Evolutionary conservation across 805 yeast species (phyloP).

Genomic region (Candida saitoana): DNA sequence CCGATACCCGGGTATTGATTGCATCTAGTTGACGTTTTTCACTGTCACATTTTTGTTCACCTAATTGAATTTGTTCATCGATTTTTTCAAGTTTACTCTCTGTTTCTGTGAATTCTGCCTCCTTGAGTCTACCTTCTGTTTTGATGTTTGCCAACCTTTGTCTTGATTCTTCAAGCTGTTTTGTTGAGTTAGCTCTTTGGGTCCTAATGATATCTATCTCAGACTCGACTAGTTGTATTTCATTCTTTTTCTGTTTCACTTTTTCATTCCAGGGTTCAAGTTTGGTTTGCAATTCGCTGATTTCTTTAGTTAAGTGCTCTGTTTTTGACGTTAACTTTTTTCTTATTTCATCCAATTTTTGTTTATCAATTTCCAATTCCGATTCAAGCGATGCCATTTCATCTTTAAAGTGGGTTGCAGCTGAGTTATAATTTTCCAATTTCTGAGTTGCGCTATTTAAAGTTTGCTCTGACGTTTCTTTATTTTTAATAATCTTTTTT

Average conservation of each 20-base stretch:
- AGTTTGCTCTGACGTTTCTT: constrained; percentile 44
- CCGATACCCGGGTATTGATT: constrained; percentile 50
- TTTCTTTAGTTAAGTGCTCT: constrained; percentile 57
- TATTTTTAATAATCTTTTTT: constrained; percentile 54
- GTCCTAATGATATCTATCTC: constrained; percentile 57
- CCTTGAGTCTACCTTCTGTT: constrained; percentile 47
- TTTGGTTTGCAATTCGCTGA: constrained; percentile 57
- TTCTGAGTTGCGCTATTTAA: constrained; percentile 44
- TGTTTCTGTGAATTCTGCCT: constrained; percentile 41
- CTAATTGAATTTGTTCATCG: constrained; percentile 51
- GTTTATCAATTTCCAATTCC: constrained; percentile 50
- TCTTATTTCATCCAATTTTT: constrained; percentile 59
- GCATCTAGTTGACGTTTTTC: constrained; percentile 49
- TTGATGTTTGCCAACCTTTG: constrained; percentile 42
- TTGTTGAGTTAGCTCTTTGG: constrained; percentile 39
- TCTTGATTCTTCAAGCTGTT: constrained; percentile 44
- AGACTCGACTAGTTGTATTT: constrained; percentile 60
- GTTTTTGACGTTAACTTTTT: constrained; percentile 71
- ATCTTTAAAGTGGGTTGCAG: constrained; percentile 38
- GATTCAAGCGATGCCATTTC: constrained; percentile 45
- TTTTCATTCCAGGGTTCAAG: constrained; percentile 81
- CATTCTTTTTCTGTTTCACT: constrained; percentile 58
- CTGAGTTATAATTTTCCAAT: constrained; percentile 42
- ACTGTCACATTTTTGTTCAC: constrained; percentile 50
- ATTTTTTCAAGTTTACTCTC: constrained; percentile 48